Base-by-base conservation (phyloP, 192 early-diverging fungal species). In the Chytriomyces confervae region DNA sequence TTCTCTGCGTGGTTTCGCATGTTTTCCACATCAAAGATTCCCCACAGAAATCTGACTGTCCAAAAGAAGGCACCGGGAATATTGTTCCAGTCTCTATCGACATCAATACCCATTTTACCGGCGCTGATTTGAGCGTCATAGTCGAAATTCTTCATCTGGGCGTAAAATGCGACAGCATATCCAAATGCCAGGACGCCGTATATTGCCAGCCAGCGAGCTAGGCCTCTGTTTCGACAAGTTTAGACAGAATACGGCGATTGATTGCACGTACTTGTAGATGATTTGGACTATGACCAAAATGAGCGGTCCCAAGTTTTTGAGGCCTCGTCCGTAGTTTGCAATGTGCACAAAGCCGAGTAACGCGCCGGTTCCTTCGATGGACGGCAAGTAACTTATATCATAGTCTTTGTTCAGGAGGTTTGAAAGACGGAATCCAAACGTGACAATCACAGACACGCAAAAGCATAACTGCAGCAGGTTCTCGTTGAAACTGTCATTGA, bases 11-110 rank as follows among this genome's bases (percentile, higher is more conserved):
- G 46, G 9, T 43, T 10, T 46, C 72, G n/a, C 61, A 62, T 44
- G 24, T 44, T 74, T 10, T 45, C 60, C 61, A 74, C 44, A 49
- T 74, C 72, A 5, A 50, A 43, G 27, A 74, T 74, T 2, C 20
- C 16, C 44, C 61, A 74, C 29, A 74, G n/a, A 47, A 74, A 74
- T 1, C 72, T 23, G 36, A 74, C n/a, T 3, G 72, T 74, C 72
- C 72, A 74, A 5, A 74, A 48, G 5, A 74, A 7, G 7, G 72
- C 24, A 3, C 72, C 72, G 9, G 20, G 13, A 46, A 44, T 23
- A 16, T 27, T 44, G 36, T 62, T 74, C 72, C 72, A 74, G 43
- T 74, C 72, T 44, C 9, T 45, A 46, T 43, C 16, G 7, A 74
- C 43, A 45, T 36, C 61, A 1, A 46, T 3, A 20, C 47, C 61